phyloP scores from a whole-genome alignment of 208 protist species.

The Leishmania tropica region DNA sequence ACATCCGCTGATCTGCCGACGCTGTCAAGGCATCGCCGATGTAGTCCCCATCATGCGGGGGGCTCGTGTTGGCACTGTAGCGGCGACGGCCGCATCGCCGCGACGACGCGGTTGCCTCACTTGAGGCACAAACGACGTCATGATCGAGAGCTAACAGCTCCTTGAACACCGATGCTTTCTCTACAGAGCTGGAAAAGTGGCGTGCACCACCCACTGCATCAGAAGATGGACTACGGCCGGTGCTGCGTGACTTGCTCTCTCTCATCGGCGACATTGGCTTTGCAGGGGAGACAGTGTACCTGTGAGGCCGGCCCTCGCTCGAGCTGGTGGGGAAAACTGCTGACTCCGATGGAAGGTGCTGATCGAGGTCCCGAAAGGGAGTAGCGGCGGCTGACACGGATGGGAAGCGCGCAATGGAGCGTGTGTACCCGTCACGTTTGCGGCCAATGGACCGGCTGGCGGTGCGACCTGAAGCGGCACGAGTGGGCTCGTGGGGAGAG shows the following conservation, averaged over 20 bases:
- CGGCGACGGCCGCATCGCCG: background rate
- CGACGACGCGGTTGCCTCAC: background rate
- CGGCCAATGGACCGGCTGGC: background rate
- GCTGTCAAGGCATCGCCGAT: background rate
- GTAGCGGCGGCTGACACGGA: background rate
- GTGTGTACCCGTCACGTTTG: background rate
- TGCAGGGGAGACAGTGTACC: background rate
- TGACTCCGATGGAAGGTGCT: background rate
- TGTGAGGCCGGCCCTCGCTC: background rate
- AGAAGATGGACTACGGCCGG: background rate
- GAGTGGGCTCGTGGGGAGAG: background rate
- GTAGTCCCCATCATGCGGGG: background rate
- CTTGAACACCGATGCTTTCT: background rate
- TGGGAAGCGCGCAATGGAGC: background rate
- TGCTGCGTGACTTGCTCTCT: background rate
- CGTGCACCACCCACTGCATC: background rate
- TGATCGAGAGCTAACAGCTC: background rate
- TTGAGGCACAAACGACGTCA: too few relatives aligned
- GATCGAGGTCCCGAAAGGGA: background rate
- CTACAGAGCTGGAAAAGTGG: background rate
- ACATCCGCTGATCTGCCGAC: background rate
- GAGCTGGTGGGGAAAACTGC: background rate
- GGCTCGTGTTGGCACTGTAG: background rate
- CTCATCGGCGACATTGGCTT: slow-evolving; percentile 2
- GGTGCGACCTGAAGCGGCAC: background rate